Conservation (phyloP, 2,329 filamentous ascomycete species). For the Hypoxylon sp. region DNA sequence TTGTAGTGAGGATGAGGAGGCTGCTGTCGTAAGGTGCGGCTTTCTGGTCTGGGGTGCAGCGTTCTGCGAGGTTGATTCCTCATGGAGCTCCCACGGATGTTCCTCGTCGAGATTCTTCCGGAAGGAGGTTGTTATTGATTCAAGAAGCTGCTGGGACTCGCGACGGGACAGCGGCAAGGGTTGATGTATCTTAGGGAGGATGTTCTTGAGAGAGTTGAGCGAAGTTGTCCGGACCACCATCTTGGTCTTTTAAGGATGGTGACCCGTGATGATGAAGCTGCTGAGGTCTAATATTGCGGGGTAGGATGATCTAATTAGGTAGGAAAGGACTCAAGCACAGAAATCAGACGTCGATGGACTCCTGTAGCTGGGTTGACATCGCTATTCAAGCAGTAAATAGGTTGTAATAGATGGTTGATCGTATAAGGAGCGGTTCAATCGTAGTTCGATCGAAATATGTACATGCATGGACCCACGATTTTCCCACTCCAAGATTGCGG, state of each 20-base stretch:
- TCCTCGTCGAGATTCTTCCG: conserved; percentile 71
- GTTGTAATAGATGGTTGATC: conserved; percentile 8
- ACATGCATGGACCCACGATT: not conserved
- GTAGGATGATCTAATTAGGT: not conserved
- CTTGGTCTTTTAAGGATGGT: conserved; percentile 17
- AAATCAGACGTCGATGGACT: not conserved
- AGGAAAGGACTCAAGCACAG: not conserved
- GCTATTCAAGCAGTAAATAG: not conserved
- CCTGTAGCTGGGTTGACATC: conserved; percentile 6
- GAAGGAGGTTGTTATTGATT: conserved; percentile 71
- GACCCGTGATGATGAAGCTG: conserved; percentile 19
- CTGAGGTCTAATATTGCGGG: conserved; percentile 15
- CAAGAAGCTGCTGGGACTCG: conserved; percentile 69
- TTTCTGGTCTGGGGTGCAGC: conserved; percentile 10
- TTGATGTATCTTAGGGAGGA: conserved; percentile 65
- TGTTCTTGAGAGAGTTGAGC: conserved; percentile 58
- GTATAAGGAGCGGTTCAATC: not conserved
- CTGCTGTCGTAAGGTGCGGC: not conserved
- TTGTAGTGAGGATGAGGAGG: conserved; percentile 29
- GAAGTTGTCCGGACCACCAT: conserved; percentile 56
- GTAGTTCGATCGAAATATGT: conserved; percentile 3
- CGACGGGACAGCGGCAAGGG: conserved; percentile 65
- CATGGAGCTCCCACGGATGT: conserved; percentile 63
- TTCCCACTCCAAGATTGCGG: not conserved
- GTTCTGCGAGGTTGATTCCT: conserved; percentile 43